Conservation (phyloP, 352 stramenopile species). For the Globisporangium uncinulatum region DNA sequence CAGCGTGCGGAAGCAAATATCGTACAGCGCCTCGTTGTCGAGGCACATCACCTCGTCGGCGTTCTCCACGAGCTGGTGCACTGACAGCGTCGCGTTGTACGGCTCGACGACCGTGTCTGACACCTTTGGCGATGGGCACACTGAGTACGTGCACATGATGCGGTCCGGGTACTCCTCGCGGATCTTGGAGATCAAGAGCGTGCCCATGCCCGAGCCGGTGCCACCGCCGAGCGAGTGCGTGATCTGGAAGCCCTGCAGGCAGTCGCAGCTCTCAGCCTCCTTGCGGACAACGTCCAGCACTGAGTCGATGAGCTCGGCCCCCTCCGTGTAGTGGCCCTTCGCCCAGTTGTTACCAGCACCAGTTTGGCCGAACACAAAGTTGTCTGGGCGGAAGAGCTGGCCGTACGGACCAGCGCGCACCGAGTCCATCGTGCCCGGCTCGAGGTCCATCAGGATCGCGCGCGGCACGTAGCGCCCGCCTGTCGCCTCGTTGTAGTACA, state of each 20-base stretch:
- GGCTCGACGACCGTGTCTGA: constrained; percentile 99
- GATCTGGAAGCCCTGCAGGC: constrained; percentile 99
- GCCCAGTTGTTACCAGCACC: constrained; percentile 99
- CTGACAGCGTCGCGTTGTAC: constrained; percentile 99
- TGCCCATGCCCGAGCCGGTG: constrained; percentile 98
- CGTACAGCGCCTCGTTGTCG: constrained; percentile 99
- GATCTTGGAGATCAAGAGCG: constrained; percentile 98
- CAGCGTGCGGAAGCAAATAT: constrained; percentile 99
- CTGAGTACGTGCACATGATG: constrained; percentile 99
- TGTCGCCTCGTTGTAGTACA: constrained; percentile 99
- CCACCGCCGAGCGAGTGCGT: constrained; percentile 99
- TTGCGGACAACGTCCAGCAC: constrained; percentile 98
- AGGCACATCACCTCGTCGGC: constrained; percentile 99
- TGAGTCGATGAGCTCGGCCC: constrained; percentile 97
- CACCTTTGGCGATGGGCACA: constrained; percentile 97
- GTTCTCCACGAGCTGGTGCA: constrained; percentile 99
- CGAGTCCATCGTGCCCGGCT: constrained; percentile 99
- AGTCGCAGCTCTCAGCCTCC: constrained; percentile 97
- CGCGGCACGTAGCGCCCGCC: constrained; percentile 96
- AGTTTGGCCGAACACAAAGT: constrained; percentile 99
- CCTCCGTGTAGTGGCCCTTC: constrained; percentile 99
- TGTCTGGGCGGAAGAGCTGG: constrained; percentile 98
- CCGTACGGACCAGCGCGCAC: constrained; percentile 95
- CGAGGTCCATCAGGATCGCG: constrained; percentile 98
- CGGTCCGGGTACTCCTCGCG: constrained; percentile 98